Evolutionary conservation across 352 stramenopile genomes (phyloP), one percentile per base, ranked within the genome.

Genomic region (Globisporangium nodosum): DNA sequence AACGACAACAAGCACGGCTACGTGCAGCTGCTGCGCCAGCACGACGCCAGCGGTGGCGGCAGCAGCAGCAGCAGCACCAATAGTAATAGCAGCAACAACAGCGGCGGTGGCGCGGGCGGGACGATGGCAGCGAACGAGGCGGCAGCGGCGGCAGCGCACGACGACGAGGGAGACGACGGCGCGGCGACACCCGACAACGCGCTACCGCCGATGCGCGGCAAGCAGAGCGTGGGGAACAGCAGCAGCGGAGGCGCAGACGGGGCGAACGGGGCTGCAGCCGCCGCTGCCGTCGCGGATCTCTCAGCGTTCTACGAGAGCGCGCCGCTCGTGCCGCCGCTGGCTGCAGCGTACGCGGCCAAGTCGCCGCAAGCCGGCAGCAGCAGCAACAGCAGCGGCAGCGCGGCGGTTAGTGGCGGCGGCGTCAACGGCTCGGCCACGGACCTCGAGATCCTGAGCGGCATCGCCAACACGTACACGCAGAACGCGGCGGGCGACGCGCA

Each of bases 1-100:
- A 92, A 92, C 63, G 81, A 92, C 73, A 92, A 92, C 66, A 92
- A 92, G 74, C 76, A 70, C 67, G 81, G 81, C 16, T 92, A 92
- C 66, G 83, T 92, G 51, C 35, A 82, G 24, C 62, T 92, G 47
- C 61, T 92, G 49, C 77, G 81, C 52, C 77, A 81, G 70, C 74
- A 74, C 53, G 79, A 90, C 63, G 56, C 27, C 48, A 70, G 46
- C 66, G 61, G 54, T 5, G 45, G 60, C 7, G 31, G 21, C 39
- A 18, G 55, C 40, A 49, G 52, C 21, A 60, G 46, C 42, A 51
- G 57, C 39, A 60, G 3, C 57, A 63, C 53, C 59, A 61, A 30
- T 49, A 58, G 31, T 66, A 51, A 21, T 24, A 21, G 13, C 16
- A 27, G 24, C 35, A 47, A 9, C 35, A 56, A 30, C 56, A 54